These are phyloP conservation scores for Scolecobasidium constrictum DNA, from an alignment of 2,329 filamentous ascomycete species.

Conservation along the genomic window DNA sequence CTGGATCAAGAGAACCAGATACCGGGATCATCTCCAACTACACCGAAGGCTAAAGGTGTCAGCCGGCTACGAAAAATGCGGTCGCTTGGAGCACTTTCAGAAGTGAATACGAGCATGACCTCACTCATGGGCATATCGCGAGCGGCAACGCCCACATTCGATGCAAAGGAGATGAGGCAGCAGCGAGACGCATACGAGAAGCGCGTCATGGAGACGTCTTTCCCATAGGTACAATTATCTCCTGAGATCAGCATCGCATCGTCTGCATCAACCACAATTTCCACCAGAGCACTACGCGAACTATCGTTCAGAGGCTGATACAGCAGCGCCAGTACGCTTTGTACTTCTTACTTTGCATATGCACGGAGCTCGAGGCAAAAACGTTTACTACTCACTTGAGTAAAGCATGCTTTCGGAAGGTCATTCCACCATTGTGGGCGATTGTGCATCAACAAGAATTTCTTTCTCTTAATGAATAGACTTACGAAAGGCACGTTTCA, in stretches of 20 bases:
- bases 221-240: no score
- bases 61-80: conserved; percentile 10
- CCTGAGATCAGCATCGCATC: no score
- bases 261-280: no score
- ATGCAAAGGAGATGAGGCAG: conserved; percentile 7
- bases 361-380: neutral
- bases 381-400: neutral
- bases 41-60: neutral
- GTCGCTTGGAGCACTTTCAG: conserved; percentile 8
- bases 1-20: neutral
- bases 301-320: no score
- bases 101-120: conserved; percentile 9
- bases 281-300: no score
- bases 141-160: neutral
- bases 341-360: no score
- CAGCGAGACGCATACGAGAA: conserved; percentile 8
- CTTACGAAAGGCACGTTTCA: no score
- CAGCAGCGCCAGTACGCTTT: no score
- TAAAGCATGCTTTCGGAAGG: neutral
- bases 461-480: no score
- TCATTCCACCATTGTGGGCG: no score
- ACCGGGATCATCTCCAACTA: neutral
- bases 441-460: no score
- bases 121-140: neutral
- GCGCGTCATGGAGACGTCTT: conserved; percentile 1